Evolutionary conservation across 495 filamentous ascomycete genomes (phyloP).

Genomic region (Oleoguttula mirabilis): DNA sequence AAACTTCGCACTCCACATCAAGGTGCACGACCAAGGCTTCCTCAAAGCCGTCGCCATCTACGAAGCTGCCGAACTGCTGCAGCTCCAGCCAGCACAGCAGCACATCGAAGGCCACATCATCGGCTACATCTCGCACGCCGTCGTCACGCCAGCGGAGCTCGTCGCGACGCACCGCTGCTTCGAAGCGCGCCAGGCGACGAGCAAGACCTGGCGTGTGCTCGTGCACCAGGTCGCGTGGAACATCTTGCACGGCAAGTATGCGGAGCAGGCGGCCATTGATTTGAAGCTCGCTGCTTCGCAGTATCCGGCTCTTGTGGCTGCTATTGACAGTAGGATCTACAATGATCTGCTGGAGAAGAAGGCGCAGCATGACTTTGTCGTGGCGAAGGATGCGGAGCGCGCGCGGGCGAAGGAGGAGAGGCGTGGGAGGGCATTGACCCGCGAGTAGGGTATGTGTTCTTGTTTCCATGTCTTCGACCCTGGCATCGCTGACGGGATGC

Average conservation of each 20-base stretch:
- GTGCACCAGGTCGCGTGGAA: conserved; percentile 11
- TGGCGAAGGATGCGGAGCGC: too few species aligned
- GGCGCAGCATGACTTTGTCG: neutral
- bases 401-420: too few species aligned
- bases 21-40: conserved; percentile 2
- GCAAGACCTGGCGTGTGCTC: conserved; percentile 2
- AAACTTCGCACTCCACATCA: neutral
- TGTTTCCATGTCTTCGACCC: too few species aligned
- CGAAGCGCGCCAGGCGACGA: neutral
- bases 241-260: neutral
- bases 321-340: neutral
- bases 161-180: neutral
- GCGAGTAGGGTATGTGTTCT: too few species aligned
- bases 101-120: conserved; percentile 13
- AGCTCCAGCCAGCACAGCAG: conserved; percentile 1
- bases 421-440: too few species aligned
- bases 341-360: neutral
- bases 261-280: neutral
- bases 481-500: too few species aligned
- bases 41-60: neutral
- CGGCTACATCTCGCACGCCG: conserved; percentile 8
- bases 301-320: neutral
- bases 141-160: conserved; percentile 1
- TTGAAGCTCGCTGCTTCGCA: neutral
- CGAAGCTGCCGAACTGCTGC: conserved; percentile 3